Evolutionary conservation across 306 rosid genomes (phyloP).

Genomic region (Cajanus cajan): DNA sequence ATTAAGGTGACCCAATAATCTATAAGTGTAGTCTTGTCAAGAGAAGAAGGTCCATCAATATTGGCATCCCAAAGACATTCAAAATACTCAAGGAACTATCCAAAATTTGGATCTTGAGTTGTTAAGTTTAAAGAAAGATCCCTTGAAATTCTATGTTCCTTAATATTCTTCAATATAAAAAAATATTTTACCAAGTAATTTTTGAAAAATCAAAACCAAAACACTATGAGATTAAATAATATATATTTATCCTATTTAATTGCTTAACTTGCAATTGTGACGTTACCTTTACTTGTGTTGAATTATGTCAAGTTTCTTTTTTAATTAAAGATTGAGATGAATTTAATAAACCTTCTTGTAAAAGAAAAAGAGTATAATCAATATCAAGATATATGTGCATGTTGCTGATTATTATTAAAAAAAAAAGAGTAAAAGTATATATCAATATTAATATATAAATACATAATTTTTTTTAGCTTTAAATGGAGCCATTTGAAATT

Average conservation of each 20-base stretch:
- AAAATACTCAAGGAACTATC: neutral
- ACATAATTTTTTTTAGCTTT: neutral
- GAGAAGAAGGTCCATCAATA: neutral
- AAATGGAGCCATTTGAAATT: neutral
- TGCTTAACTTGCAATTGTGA: neutral
- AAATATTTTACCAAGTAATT: no score
- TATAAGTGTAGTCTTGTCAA: neutral
- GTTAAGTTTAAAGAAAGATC: neutral
- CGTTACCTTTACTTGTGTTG: neutral
- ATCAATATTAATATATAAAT: neutral
- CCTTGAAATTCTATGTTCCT: neutral
- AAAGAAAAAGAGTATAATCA: neutral
- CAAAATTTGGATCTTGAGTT: neutral
- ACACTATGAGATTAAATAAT: no score
- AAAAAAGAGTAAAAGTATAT: neutral
- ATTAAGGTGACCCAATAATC: neutral
- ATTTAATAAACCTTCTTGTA: neutral
- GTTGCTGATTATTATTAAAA: neutral
- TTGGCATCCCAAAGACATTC: neutral
- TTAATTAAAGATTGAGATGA: no score
- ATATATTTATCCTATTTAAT: no score
- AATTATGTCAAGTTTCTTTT: neutral
- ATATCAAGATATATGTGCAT: no score
- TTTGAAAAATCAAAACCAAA: no score
- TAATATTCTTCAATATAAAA: neutral